These are phyloP conservation scores for Podila horticola DNA, from an alignment of 192 early-diverging fungal genomes.

Conservation along the genomic window DNA sequence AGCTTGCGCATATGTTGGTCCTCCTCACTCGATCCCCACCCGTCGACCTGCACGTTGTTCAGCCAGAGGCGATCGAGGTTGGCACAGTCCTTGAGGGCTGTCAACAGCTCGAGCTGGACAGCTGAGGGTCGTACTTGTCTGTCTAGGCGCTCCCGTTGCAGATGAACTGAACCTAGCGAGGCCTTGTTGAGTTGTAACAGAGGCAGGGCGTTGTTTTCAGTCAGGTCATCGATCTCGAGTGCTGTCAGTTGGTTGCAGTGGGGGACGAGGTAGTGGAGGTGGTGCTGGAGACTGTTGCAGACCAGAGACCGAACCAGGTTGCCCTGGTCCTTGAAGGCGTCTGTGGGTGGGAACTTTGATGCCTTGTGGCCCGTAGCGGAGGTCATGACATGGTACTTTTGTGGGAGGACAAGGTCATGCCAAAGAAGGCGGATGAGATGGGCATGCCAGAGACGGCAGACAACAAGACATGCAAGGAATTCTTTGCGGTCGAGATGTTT, in stretches of 20 bases:
- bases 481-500: conserved; percentile 15
- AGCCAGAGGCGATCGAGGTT: conserved; percentile 7
- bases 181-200: conserved; percentile 4
- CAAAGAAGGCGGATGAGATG: conserved; percentile 12
- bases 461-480: conserved; percentile 5
- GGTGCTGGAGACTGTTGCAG: conserved; percentile 17
- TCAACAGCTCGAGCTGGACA: conserved; percentile 2
- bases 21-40: background rate
- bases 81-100: background rate
- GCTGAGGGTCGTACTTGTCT: background rate
- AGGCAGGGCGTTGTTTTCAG: conserved; percentile 7
- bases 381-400: conserved; percentile 10
- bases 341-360: conserved; percentile 4
- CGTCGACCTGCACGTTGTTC: conserved; percentile 11
- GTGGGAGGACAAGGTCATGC: conserved; percentile 19
- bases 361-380: background rate
- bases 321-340: conserved; percentile 7
- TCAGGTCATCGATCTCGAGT: conserved; percentile 10
- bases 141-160: background rate
- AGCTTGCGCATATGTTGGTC: background rate
- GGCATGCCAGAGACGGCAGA: conserved; percentile 14
- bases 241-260: conserved; percentile 10
- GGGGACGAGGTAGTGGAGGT: conserved; percentile 15
- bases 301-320: conserved; percentile 18
- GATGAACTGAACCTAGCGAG: conserved; percentile 4